These are phyloP conservation scores for Aspergillus taichungensis DNA, from an alignment of 495 filamentous ascomycete genomes.

Conservation along the genomic window DNA sequence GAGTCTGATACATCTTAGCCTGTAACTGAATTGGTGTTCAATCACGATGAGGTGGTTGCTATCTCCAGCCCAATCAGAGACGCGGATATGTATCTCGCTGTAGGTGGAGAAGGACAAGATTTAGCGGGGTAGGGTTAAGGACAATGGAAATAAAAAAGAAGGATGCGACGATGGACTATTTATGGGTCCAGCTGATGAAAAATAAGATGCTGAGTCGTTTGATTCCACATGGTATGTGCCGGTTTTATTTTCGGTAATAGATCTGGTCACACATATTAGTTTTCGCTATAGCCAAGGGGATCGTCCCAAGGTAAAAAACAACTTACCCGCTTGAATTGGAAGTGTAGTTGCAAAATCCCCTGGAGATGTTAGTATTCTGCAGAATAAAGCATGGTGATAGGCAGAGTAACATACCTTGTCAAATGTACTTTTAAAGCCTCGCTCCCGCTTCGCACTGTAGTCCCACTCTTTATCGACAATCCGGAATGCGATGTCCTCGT, in stretches of 20 bases:
- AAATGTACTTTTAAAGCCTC: constrained; percentile 93
- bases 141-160: not conserved
- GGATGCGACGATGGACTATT: not conserved
- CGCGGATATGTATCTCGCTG: not conserved
- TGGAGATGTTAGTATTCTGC: constrained; percentile 25
- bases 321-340: constrained; percentile 85
- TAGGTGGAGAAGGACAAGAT: not conserved
- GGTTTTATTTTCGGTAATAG: constrained; percentile 24
- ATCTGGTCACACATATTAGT: constrained; percentile 14
- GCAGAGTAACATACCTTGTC: constrained; percentile 66
- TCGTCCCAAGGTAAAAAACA: not conserved
- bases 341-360: constrained; percentile 95
- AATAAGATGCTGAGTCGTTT: no score
- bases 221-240: not conserved
- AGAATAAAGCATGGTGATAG: not conserved
- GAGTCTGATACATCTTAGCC: constrained; percentile 14
- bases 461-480: constrained; percentile 99
- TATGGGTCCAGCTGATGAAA: not conserved
- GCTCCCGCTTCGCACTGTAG: constrained; percentile 89
- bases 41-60: constrained; percentile 6
- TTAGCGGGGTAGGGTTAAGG: not conserved
- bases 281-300: no score
- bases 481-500: constrained; percentile 94
- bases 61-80: constrained; percentile 12
- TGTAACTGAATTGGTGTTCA: constrained; percentile 3